Evolutionary conservation across 2,329 filamentous ascomycete genomes (phyloP).

Genomic region (Paradendryphiella salina): DNA sequence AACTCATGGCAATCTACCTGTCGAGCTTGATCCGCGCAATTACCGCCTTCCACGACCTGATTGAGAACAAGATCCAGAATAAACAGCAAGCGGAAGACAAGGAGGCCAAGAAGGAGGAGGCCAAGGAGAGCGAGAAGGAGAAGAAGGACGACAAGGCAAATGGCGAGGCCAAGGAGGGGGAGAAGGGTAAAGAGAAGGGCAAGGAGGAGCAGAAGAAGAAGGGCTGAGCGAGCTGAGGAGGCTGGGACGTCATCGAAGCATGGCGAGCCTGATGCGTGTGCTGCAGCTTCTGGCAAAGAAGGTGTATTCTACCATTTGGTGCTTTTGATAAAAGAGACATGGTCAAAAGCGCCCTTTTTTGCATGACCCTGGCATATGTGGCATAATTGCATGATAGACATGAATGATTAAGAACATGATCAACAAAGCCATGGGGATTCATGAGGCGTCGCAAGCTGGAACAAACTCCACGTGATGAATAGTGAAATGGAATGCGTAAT

Average conservation of each 20-base stretch:
- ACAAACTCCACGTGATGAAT: background rate
- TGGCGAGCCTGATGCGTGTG: too few species aligned
- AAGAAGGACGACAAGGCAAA: conserved; percentile 60
- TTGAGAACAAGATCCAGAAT: conserved; percentile 99
- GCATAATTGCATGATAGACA: conserved; percentile 36
- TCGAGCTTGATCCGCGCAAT: conserved; percentile 96
- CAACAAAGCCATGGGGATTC: too few species aligned
- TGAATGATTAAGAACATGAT: conserved; percentile 19
- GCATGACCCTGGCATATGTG: conserved; percentile 7
- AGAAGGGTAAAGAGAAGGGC: conserved; percentile 60
- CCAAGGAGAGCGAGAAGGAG: conserved; percentile 68
- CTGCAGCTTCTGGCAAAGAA: conserved; percentile 13
- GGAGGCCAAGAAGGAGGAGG: conserved; percentile 68
- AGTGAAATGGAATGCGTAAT: too few species aligned
- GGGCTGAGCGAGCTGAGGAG: conserved; percentile 49
- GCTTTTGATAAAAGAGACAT: conserved; percentile 2
- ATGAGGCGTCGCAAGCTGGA: too few species aligned
- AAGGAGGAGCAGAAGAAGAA: conserved; percentile 65
- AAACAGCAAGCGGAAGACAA: conserved; percentile 95
- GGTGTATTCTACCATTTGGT: conserved; percentile 31
- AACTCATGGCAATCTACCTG: conserved; percentile 97
- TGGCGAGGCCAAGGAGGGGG: conserved; percentile 52
- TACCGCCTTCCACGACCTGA: conserved; percentile 97
- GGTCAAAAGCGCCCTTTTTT: conserved; percentile 1
- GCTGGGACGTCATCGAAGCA: conserved; percentile 6